Evolutionary conservation across 495 filamentous ascomycete genomes (phyloP).

Genomic region (Podospora pseudopauciseta): DNA sequence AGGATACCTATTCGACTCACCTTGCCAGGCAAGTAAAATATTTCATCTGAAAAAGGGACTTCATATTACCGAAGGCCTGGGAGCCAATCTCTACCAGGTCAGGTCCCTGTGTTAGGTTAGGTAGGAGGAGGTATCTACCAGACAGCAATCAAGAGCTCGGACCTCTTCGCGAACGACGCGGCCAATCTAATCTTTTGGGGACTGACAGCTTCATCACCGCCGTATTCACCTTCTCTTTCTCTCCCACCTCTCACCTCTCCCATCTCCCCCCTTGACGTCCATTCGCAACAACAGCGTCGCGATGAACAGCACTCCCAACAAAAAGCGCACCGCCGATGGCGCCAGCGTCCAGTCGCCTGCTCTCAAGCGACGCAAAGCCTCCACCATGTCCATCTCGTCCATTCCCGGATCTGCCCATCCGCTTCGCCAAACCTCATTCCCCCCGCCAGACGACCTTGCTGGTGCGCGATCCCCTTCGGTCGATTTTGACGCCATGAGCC

Average conservation of each 20-base stretch:
- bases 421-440: slow-evolving; percentile 86
- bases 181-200: neutral
- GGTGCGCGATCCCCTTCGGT: slow-evolving; percentile 63
- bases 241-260: slow-evolving; percentile 49
- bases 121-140: neutral
- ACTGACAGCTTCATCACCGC: slow-evolving; percentile 57
- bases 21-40: too few relatives aligned
- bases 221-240: slow-evolving; percentile 51
- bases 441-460: slow-evolving; percentile 52
- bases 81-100: too few relatives aligned
- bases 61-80: too few relatives aligned
- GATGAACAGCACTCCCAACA: slow-evolving; percentile 36
- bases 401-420: slow-evolving; percentile 58
- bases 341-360: slow-evolving; percentile 35
- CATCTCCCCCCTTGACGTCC: slow-evolving; percentile 32
- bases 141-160: slow-evolving; percentile 11
- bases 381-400: slow-evolving; percentile 48
- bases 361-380: slow-evolving; percentile 65
- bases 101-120: too few relatives aligned
- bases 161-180: neutral
- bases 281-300: neutral
- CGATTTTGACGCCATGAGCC: slow-evolving; percentile 60
- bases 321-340: slow-evolving; percentile 56
- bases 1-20: too few relatives aligned
- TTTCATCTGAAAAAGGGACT: too few relatives aligned